These are phyloP conservation scores for Taphrina pruni DNA, from an alignment of 1,139 yeast genomes.

Conservation along the genomic window DNA sequence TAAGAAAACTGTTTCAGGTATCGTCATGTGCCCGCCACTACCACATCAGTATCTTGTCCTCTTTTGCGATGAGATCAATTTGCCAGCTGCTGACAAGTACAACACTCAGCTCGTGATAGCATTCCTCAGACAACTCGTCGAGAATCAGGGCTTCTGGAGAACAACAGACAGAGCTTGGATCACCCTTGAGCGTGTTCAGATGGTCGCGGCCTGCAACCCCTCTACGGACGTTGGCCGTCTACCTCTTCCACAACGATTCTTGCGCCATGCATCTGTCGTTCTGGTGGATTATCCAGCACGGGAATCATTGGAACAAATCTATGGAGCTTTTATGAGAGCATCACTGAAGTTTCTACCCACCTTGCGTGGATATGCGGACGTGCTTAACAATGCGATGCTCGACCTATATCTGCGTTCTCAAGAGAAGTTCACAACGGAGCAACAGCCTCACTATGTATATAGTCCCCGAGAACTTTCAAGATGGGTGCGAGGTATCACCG, in stretches of 20 bases:
- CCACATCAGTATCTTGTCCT: slow-evolving; percentile 77
- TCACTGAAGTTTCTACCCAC: slow-evolving; percentile 69
- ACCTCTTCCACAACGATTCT: slow-evolving; percentile 64
- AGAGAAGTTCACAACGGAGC: slow-evolving; percentile 54
- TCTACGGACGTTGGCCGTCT: slow-evolving; percentile 80
- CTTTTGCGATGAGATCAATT: slow-evolving; percentile 90
- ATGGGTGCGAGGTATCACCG: slow-evolving; percentile 80
- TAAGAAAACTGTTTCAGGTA: slow-evolving; percentile 60
- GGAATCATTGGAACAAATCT: slow-evolving; percentile 71
- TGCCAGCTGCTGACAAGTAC: slow-evolving; percentile 75
- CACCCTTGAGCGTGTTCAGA: slow-evolving; percentile 65
- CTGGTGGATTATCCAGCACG: slow-evolving; percentile 81
- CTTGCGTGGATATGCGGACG: slow-evolving; percentile 60
- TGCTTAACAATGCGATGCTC: slow-evolving; percentile 71
- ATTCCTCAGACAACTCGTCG: slow-evolving; percentile 75
- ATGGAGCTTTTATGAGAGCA: slow-evolving; percentile 64
- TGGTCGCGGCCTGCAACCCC: slow-evolving; percentile 96
- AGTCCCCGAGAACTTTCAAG: slow-evolving; percentile 93
- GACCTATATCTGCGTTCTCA: slow-evolving; percentile 62
- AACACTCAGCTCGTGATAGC: slow-evolving; percentile 80
- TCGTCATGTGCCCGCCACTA: slow-evolving; percentile 63
- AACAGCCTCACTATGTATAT: slow-evolving; percentile 67
- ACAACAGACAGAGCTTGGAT: slow-evolving; percentile 69
- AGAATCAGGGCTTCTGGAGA: slow-evolving; percentile 80
- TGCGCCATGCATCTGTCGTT: slow-evolving; percentile 70